These are phyloP conservation scores for Eutrema heterophyllum DNA, from an alignment of 345 rosid genomes.

Conservation along the genomic window DNA sequence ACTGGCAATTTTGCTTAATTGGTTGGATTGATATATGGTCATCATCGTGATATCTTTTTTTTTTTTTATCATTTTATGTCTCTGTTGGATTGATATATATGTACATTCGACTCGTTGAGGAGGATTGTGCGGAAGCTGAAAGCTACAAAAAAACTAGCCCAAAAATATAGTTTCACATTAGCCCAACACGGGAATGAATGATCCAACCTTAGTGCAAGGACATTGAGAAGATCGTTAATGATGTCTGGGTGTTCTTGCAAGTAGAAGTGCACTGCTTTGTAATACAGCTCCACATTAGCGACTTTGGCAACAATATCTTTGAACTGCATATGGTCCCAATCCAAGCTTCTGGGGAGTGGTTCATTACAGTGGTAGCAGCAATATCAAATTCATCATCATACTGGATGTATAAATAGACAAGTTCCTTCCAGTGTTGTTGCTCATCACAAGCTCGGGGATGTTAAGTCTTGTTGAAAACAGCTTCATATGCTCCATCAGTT, in stretches of 20 bases:
- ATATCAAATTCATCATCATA: conserved; percentile 96
- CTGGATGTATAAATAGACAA: conserved; percentile 80
- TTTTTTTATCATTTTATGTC: too few relatives aligned
- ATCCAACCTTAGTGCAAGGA: conserved; percentile 90
- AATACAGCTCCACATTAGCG: conserved; percentile 95
- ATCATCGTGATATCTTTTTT: too few relatives aligned
- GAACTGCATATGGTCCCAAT: conserved; percentile 99
- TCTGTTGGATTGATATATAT: too few relatives aligned
- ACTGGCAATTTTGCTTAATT: too few relatives aligned
- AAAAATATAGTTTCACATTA: too few relatives aligned
- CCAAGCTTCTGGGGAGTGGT: conserved; percentile 99
- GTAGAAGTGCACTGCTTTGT: conserved; percentile 98
- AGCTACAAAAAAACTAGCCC: too few relatives aligned
- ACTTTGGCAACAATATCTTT: conserved; percentile 91
- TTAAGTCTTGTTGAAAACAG: conserved; percentile 96
- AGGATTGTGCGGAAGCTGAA: too few relatives aligned
- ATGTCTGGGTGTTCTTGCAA: conserved; percentile 98
- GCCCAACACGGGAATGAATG: too few relatives aligned
- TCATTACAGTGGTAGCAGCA: conserved; percentile 98
- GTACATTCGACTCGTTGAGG: too few relatives aligned
- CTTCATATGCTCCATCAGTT: conserved; percentile 99
- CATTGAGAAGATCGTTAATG: conserved; percentile 91
- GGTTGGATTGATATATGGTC: too few relatives aligned
- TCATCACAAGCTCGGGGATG: conserved; percentile 99
- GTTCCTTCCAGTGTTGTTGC: conserved; percentile 98